Evolutionary conservation across 2,329 filamentous ascomycete species (phyloP).

Genomic region (Botrytis fragariae): DNA sequence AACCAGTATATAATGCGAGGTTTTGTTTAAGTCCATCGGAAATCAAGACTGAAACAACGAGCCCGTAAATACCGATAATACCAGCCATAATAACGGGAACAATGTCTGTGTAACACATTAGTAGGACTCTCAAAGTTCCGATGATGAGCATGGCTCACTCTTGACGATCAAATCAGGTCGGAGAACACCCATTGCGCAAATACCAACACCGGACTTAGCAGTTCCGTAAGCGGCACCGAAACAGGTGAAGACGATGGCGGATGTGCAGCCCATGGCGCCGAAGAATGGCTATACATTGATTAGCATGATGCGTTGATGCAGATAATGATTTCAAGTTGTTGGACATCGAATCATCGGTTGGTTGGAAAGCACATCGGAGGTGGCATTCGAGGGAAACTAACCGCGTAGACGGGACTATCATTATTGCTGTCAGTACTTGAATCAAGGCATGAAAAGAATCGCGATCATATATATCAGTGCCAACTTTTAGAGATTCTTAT

Average conservation of each 20-base stretch:
- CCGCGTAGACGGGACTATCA: constrained; percentile 92
- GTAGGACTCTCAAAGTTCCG: not conserved
- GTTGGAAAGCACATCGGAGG: constrained; percentile 3
- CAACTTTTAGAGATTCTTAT: constrained; percentile 25
- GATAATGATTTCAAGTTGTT: constrained; percentile 22
- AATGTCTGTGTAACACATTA: constrained; percentile 65
- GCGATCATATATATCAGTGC: constrained; percentile 15
- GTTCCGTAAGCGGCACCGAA: constrained; percentile 97
- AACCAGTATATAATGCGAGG: constrained; percentile 74
- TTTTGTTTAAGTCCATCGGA: constrained; percentile 74
- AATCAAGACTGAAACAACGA: constrained; percentile 84
- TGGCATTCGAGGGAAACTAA: constrained; percentile 58
- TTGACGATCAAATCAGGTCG: constrained; percentile 98
- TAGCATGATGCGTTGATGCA: constrained; percentile 32
- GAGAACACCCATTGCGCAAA: constrained; percentile 96
- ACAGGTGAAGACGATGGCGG: constrained; percentile 94
- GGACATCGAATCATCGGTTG: not conserved
- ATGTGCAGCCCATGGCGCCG: constrained; percentile 94
- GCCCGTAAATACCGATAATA: constrained; percentile 99
- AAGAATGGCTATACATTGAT: constrained; percentile 70
- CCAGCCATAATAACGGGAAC: constrained; percentile 99
- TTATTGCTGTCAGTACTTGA: constrained; percentile 45
- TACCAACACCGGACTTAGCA: constrained; percentile 98
- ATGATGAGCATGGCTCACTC: constrained; percentile 62
- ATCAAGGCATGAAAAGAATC: constrained; percentile 1